These are phyloP conservation scores for Clathrus columnatus DNA, from an alignment of 768 basidiomycete species.

Conservation along the genomic window DNA sequence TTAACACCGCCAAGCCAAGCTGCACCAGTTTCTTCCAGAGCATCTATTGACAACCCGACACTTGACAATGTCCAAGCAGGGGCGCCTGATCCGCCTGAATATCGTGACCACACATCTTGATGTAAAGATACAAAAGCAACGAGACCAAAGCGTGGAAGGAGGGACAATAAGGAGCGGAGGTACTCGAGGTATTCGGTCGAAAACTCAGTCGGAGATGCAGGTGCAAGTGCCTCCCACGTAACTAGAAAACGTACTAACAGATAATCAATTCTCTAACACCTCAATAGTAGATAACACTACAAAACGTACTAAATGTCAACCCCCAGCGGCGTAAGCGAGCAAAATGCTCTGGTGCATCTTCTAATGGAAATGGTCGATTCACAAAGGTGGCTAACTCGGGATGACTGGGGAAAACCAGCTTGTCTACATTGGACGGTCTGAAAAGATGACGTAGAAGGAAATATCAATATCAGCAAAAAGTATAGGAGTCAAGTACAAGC, in stretches of 20 bases:
- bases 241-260: slow-evolving; percentile 77
- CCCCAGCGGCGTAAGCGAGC: slow-evolving; percentile 79
- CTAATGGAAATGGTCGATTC: slow-evolving; percentile 82
- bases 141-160: slow-evolving; percentile 66
- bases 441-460: slow-evolving; percentile 4
- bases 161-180: slow-evolving; percentile 54
- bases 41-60: slow-evolving; percentile 76
- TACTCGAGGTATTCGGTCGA: slow-evolving; percentile 57
- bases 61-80: slow-evolving; percentile 91
- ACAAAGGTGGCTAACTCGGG: slow-evolving; percentile 72
- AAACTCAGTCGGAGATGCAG: slow-evolving; percentile 31
- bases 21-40: slow-evolving; percentile 73
- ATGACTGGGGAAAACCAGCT: slow-evolving; percentile 58
- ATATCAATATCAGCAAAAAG: not conserved
- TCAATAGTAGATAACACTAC: too few species aligned
- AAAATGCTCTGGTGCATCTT: slow-evolving; percentile 81
- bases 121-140: slow-evolving; percentile 74
- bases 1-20: slow-evolving; percentile 81
- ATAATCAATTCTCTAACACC: too few species aligned
- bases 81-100: slow-evolving; percentile 90
- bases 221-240: slow-evolving; percentile 97
- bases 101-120: slow-evolving; percentile 95
- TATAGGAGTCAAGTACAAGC: slow-evolving; percentile 19
- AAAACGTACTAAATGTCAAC: slow-evolving; percentile 66
- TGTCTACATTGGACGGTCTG: slow-evolving; percentile 63